Base-by-base conservation (phyloP, 2,329 filamentous ascomycete genomes). In the Hypoxylon rubiginosum region DNA sequence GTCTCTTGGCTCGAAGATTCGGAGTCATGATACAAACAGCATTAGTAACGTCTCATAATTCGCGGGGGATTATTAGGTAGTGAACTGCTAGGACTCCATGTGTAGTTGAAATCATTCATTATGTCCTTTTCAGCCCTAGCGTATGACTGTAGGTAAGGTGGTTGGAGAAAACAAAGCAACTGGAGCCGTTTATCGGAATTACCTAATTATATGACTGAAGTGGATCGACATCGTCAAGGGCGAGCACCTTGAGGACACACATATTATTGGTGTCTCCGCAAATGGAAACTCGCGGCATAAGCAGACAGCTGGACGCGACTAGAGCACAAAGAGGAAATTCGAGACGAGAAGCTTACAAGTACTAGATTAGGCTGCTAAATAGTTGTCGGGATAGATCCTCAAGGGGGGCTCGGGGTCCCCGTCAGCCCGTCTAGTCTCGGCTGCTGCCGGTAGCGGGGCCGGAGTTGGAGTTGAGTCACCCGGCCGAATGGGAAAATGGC, bases 391-490 rank as follows among this genome's bases (percentile, higher is more conserved):
- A 39, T 39, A n/a, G 5, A 13, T 15, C 34, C 34, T 15, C 4
- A 39, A 39, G 15, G 34, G 13, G 34, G 26, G 11, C 46, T 21
- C 17, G 54, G 54, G 52, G 41, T n/a, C n/a, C n/a, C n/a, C n/a
- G n/a, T n/a, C n/a, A 34, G 24, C 51, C 58, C 54, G 43, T 60
- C 55, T 39, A 55, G 32, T 46, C 43, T 9, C 39, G 50, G 53
- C 3, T 50, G 26, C 43, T 39, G 51, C 58, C 62, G 50, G 54
- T 45, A 34, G 49, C 52, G 54, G 46, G 15, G 41, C 55, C 59
- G 55, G 66, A 50, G 51, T 30, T 34, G 57, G 45, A 41, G 24
- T 30, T 68, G 66, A 66, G 50, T 68, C 63, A 68, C 58, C 55
- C 58, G 62, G 66, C 17, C 19, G 32, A 21, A 57, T 39, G 50